Percentiles rank a stretch among this genome's conserved stretches.
Conservation (phyloP, 352 stramenopile species). For the Globisporangium polare region DNA sequence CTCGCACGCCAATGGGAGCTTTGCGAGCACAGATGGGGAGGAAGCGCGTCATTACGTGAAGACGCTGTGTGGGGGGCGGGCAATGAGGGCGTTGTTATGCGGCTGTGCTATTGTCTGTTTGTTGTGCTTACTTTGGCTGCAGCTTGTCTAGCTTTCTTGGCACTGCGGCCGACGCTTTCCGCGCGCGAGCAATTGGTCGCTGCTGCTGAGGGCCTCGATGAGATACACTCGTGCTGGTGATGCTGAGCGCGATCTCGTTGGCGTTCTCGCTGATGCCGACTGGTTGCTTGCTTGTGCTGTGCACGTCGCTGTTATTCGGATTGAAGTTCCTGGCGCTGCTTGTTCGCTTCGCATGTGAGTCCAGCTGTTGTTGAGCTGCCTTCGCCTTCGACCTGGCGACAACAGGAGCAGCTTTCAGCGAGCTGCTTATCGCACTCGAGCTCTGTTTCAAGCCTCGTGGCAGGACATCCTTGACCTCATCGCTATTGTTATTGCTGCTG, state of each 20-base stretch:
- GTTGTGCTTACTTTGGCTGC: too few relatives aligned
- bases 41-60: too few relatives aligned
- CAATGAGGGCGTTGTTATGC: too few relatives aligned
- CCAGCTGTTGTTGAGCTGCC: not conserved
- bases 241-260: not conserved
- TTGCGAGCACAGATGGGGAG: too few relatives aligned
- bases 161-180: not conserved
- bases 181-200: not conserved
- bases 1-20: too few relatives aligned
- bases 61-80: too few relatives aligned
- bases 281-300: not conserved
- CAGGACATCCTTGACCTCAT: not conserved
- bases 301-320: not conserved
- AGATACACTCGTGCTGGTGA: not conserved
- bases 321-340: not conserved
- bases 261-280: not conserved
- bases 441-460: too few relatives aligned
- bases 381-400: not conserved
- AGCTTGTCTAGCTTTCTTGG: slow-evolving; percentile 1
- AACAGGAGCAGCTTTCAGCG: not conserved
- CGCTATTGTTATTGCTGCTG: slow-evolving; percentile 11
- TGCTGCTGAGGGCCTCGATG: not conserved
- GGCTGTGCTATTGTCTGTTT: too few relatives aligned
- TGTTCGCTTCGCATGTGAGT: not conserved
- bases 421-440: not conserved